Evolutionary conservation across 768 basidiomycete genomes (phyloP), one percentile per base, ranked within the genome.

Genomic region (Sarcodon aspratus): DNA sequence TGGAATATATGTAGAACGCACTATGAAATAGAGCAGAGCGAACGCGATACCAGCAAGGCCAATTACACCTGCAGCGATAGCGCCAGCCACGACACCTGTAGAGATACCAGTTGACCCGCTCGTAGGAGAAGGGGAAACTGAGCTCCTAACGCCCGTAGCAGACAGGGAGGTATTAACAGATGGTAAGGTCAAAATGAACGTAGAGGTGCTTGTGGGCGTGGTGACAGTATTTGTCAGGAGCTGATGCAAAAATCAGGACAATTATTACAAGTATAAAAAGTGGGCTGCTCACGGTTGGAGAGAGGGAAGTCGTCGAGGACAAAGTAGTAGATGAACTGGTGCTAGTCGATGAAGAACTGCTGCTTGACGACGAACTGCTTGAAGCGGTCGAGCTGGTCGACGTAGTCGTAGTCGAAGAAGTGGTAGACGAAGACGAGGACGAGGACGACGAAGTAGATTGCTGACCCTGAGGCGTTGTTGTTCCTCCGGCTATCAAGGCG

Each of bases 1-100:
- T 32, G 13, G 31, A 32, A 38, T 17, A 9, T 21, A 46, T n/a
- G 33, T 15, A 15, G 7, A 44, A 63, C 69, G 12, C 47, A 69
- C 67, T 48, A 69, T 48, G 50, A 70, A 63, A 56, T 62, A 71
- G 13, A 64, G 44, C 11, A 64, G 49, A 10, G 60, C 63, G 21
- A 61, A 60, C 15, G 64, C 44, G 21, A 69, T 48, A 27, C 62
- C 60, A 1, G 59, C 62, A 7, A 60, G 33, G 31, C 63, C 68
- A n/a, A 65, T 54, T 35, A 69, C 36, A 31, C 60, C 62, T 2
- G 62, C 69, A n/a, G 62, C 55, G 21, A 66, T 59, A 36, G 66
- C 65, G 18, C 68, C 68, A 9, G 62, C 52, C 13, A 68, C 54
- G n/a, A 59, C 54, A 21, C 61, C 60, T 8, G 54, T 55, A 18